Percentiles rank a stretch among this genome's conserved stretches.
These are phyloP conservation scores for Bacterosira constricta DNA, from an alignment of 108 stramenopile species.

Conservation along the genomic window DNA sequence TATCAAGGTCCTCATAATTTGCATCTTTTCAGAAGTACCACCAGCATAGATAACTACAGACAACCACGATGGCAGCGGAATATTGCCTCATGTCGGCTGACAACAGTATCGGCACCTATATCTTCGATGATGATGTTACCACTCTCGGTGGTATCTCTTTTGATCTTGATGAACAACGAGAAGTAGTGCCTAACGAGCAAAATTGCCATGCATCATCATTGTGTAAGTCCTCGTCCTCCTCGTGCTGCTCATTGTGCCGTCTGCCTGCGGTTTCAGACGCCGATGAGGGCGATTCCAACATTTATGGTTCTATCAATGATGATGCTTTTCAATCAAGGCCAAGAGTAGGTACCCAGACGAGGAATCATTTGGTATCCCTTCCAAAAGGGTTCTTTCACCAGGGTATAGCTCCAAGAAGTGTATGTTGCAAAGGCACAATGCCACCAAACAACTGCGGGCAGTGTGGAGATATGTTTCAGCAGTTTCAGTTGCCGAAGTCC, in stretches of 20 bases:
- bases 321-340: neutral
- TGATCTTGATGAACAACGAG: neutral
- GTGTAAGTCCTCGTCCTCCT: neutral
- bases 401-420: too few species aligned
- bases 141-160: neutral
- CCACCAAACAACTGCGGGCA: neutral
- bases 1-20: too few species aligned
- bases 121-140: neutral
- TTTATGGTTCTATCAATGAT: neutral
- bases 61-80: too few species aligned
- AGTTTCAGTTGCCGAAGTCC: neutral
- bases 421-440: neutral
- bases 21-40: too few species aligned
- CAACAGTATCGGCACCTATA: neutral
- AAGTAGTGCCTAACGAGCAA: neutral
- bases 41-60: too few species aligned
- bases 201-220: neutral
- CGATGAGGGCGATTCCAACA: neutral
- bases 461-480: neutral
- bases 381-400: neutral
- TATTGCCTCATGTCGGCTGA: neutral
- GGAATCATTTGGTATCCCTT: neutral
- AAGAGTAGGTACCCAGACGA: neutral
- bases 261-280: neutral
- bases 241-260: conserved; percentile 26